Evolutionary conservation across 1,139 yeast genomes (phyloP).

Genomic region (Lodderomyces metapsilosis): DNA sequence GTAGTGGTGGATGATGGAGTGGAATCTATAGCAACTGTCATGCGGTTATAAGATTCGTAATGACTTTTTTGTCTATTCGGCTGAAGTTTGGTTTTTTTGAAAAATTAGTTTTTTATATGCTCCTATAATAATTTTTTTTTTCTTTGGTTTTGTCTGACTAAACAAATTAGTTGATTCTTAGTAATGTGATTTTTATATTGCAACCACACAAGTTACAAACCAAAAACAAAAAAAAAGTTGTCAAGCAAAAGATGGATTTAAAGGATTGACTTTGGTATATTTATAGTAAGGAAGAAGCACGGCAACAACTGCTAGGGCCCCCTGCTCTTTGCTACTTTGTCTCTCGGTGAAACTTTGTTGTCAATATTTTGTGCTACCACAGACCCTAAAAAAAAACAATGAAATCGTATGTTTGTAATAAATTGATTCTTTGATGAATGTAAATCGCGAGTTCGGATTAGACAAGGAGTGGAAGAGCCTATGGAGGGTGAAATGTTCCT

Average conservation of each 20-base stretch:
- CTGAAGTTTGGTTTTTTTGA: neutral
- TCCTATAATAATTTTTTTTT: no score
- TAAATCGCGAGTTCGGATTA: conserved; percentile 1
- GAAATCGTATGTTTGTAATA: conserved; percentile 1
- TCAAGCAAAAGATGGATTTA: neutral
- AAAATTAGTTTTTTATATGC: neutral
- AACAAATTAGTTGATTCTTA: no score
- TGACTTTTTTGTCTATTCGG: neutral
- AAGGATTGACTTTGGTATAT: neutral
- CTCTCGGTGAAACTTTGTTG: neutral
- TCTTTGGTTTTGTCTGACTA: neutral
- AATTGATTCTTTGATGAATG: no score
- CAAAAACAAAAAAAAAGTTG: neutral
- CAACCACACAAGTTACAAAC: neutral
- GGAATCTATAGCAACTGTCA: neutral
- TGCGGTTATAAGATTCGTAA: neutral
- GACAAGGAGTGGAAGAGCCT: no score
- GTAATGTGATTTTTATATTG: neutral
- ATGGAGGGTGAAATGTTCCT: no score
- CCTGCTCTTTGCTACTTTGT: no score
- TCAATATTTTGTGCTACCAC: neutral
- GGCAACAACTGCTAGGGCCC: no score
- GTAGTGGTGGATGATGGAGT: neutral
- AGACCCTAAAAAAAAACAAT: no score
- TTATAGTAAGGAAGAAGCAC: neutral